Evolutionary conservation across 176 grass and related monocot species (phyloP).

Genomic region (Triticum monococcum): DNA sequence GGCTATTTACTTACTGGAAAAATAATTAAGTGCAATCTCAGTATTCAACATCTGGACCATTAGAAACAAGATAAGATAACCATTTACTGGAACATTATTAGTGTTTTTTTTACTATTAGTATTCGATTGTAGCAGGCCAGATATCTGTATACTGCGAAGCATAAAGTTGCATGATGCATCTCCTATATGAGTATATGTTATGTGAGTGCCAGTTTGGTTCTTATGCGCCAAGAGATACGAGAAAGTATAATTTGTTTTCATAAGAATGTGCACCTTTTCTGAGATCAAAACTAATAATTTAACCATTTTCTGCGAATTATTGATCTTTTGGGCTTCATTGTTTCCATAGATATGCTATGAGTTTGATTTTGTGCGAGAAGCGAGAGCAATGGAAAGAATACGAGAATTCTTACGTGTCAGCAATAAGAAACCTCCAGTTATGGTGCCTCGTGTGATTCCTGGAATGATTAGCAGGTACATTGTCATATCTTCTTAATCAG

Average conservation of each 20-base stretch:
- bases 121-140: background rate
- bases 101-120: background rate
- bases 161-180: conserved; percentile 14
- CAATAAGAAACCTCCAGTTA: conserved; percentile 91
- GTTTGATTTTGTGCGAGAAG: conserved; percentile 98
- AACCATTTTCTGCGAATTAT: background rate
- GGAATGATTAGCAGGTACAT: conserved; percentile 83
- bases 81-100: background rate
- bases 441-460: conserved; percentile 80
- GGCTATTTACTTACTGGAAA: background rate
- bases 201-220: conserved; percentile 13
- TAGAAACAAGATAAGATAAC: conserved; percentile 16
- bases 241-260: background rate
- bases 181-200: background rate
- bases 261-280: background rate
- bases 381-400: conserved; percentile 88
- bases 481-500: conserved; percentile 13
- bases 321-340: conserved; percentile 12
- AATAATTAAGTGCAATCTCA: conserved; percentile 1
- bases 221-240: background rate
- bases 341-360: conserved; percentile 81
- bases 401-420: conserved; percentile 45
- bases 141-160: background rate
- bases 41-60: background rate
- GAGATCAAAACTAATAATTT: background rate